These are phyloP conservation scores for Aspergillus fructus DNA, from an alignment of 2,329 filamentous ascomycete genomes.

Conservation along the genomic window DNA sequence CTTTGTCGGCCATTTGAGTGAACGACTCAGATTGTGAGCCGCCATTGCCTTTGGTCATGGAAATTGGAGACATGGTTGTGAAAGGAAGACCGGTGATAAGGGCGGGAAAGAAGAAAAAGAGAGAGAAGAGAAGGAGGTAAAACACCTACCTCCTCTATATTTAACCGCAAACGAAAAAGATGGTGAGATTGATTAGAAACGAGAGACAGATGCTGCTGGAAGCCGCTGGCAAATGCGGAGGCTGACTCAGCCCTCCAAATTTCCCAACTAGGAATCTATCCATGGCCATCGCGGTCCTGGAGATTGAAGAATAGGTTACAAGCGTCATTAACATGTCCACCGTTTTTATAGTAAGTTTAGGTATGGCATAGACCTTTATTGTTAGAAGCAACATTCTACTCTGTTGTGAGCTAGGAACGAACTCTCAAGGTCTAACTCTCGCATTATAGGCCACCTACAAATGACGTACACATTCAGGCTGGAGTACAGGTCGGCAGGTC, in stretches of 20 bases:
- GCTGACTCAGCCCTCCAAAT: slow-evolving; percentile 4
- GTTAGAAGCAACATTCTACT: too few species aligned
- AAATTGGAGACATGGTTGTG: slow-evolving; percentile 27
- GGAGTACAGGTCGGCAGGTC: too few species aligned
- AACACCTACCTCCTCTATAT: background rate
- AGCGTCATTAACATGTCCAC: too few species aligned
- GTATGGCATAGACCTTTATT: too few species aligned
- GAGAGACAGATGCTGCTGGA: slow-evolving; percentile 9
- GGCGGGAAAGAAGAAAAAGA: background rate
- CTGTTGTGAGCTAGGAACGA: too few species aligned
- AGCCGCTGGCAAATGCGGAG: slow-evolving; percentile 11
- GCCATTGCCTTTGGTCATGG: slow-evolving; percentile 20
- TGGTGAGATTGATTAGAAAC: slow-evolving; percentile 4
- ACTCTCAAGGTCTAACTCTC: too few species aligned
- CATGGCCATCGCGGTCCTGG: background rate
- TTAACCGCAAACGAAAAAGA: background rate
- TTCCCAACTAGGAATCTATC: background rate
- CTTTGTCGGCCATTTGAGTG: slow-evolving; percentile 56
- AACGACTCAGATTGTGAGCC: slow-evolving; percentile 27
- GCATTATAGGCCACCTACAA: too few species aligned
- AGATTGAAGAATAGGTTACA: too few species aligned
- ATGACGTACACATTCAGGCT: too few species aligned
- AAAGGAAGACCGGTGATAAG: background rate
- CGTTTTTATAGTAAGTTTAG: too few species aligned
- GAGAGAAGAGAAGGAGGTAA: background rate